A percentile compares a stretch with the other conserved stretches of the same genome.
Evolutionary conservation across 805 yeast species (phyloP).

Genomic region (Scheffersomyces lignosus): DNA sequence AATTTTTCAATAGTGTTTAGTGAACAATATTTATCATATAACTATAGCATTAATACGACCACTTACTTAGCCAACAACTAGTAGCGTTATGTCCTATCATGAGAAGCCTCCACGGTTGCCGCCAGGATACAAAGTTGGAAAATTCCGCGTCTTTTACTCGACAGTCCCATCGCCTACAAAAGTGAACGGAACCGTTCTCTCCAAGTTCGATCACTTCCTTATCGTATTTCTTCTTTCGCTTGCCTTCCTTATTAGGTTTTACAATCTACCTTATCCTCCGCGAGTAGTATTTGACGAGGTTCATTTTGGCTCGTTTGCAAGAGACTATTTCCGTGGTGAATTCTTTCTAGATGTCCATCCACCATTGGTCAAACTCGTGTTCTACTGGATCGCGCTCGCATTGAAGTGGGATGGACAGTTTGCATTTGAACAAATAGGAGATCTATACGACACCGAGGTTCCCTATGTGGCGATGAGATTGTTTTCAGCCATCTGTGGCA

Average conservation of each 20-base stretch:
- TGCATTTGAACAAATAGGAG: slow-evolving; percentile 45
- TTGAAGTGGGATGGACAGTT: slow-evolving; percentile 47
- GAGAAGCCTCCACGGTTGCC: slow-evolving; percentile 9
- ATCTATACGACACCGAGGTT: slow-evolving; percentile 30
- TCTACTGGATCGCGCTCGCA: slow-evolving; percentile 51
- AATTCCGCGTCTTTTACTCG: slow-evolving; percentile 27
- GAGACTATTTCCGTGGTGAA: slow-evolving; percentile 52
- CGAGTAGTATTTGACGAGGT: slow-evolving; percentile 52
- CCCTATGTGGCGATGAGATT: slow-evolving; percentile 59
- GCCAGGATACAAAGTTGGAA: slow-evolving; percentile 31
- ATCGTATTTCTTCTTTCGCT: slow-evolving; percentile 21
- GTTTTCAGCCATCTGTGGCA: slow-evolving; percentile 57
- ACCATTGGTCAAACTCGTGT: slow-evolving; percentile 63
- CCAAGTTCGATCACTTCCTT: slow-evolving; percentile 18
- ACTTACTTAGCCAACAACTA: too few relatives aligned
- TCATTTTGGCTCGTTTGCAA: slow-evolving; percentile 40
- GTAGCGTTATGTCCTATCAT: neutral
- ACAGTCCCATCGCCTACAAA: slow-evolving; percentile 18
- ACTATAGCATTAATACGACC: too few relatives aligned
- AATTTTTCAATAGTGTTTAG: too few relatives aligned
- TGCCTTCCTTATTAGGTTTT: slow-evolving; percentile 28
- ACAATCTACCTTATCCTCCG: slow-evolving; percentile 33
- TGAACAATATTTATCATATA: too few relatives aligned
- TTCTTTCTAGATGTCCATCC: slow-evolving; percentile 75
- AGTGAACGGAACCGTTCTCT: slow-evolving; percentile 11